These are phyloP conservation scores for Pseudogymnoascus sp. DNA, from an alignment of 2,329 filamentous ascomycete species.

Conservation along the genomic window DNA sequence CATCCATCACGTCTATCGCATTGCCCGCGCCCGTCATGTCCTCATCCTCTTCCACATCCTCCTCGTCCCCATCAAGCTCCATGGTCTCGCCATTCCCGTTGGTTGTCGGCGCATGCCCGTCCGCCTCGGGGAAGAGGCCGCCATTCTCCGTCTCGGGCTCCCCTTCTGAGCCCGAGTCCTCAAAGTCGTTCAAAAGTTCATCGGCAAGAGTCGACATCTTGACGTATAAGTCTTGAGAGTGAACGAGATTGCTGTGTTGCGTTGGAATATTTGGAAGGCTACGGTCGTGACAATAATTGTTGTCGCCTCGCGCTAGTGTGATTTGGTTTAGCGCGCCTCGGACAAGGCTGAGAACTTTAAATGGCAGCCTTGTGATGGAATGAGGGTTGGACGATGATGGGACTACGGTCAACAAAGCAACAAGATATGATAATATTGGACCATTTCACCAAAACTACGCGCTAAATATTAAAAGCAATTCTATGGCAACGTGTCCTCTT, in stretches of 20 bases:
- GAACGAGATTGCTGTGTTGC: slow-evolving; percentile 3
- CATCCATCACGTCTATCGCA: slow-evolving; percentile 44
- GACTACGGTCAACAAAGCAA: neutral
- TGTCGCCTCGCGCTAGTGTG: neutral
- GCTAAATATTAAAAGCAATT: neutral
- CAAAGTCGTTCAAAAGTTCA: slow-evolving; percentile 85
- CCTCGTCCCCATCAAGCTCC: slow-evolving; percentile 53
- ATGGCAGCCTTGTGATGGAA: neutral
- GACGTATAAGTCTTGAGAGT: slow-evolving; percentile 9
- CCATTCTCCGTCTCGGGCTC: slow-evolving; percentile 51
- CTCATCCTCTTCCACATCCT: slow-evolving; percentile 53
- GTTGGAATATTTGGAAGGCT: slow-evolving; percentile 12
- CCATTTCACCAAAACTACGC: neutral
- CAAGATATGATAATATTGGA: neutral
- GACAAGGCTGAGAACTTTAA: neutral
- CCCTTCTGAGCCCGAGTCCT: slow-evolving; percentile 72
- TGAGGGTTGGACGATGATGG: neutral
- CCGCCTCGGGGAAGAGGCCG: slow-evolving; percentile 33
- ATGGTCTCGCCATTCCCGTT: slow-evolving; percentile 32
- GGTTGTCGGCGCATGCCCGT: slow-evolving; percentile 23
- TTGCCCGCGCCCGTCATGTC: slow-evolving; percentile 40
- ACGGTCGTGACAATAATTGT: slow-evolving; percentile 7
- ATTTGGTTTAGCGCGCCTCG: slow-evolving; percentile 3
- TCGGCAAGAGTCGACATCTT: slow-evolving; percentile 85
- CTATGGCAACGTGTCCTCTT: neutral